Conservation (phyloP, 495 filamentous ascomycete species). For the Aspergillus wentii region DNA sequence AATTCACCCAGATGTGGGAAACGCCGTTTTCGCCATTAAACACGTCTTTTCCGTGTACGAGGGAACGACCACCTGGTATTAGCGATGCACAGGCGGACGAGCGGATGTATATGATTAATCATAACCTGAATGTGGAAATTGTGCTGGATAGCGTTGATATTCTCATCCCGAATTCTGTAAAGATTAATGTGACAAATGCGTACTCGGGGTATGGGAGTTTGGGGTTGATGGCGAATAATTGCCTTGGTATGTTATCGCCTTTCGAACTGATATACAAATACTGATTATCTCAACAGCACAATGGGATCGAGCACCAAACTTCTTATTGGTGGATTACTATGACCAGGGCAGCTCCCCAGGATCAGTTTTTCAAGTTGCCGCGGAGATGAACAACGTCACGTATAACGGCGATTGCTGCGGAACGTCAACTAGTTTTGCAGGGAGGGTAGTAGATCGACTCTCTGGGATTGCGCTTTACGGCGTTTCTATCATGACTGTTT, state of each 20-base stretch:
- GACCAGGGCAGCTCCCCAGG: constrained; percentile 65
- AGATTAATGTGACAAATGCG: constrained; percentile 66
- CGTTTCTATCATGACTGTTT: no score
- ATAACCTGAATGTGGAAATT: constrained; percentile 79
- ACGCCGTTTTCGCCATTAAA: constrained; percentile 61
- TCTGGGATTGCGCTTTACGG: no score
- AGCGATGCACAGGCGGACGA: constrained; percentile 42
- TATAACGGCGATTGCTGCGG: constrained; percentile 79
- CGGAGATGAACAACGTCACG: constrained; percentile 77
- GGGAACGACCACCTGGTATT: constrained; percentile 58
- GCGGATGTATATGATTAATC: constrained; percentile 84
- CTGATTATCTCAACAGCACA: no score
- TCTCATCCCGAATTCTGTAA: constrained; percentile 67
- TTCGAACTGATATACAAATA: no score
- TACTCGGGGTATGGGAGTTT: constrained; percentile 61
- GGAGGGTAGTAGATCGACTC: no score
- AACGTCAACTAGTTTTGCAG: no score
- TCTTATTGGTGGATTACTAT: constrained; percentile 88
- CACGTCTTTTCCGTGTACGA: constrained; percentile 52
- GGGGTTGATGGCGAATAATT: constrained; percentile 62
- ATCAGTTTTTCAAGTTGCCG: constrained; percentile 87
- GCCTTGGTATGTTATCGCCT: constrained; percentile 48
- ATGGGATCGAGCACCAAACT: constrained; percentile 75
- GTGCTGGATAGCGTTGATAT: constrained; percentile 52
- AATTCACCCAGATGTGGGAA: constrained; percentile 64